Percentiles rank a stretch among this genome's conserved stretches.
phyloP scores from a whole-genome alignment of 164 flowering plant genomes.

The Litsea cubeba region DNA sequence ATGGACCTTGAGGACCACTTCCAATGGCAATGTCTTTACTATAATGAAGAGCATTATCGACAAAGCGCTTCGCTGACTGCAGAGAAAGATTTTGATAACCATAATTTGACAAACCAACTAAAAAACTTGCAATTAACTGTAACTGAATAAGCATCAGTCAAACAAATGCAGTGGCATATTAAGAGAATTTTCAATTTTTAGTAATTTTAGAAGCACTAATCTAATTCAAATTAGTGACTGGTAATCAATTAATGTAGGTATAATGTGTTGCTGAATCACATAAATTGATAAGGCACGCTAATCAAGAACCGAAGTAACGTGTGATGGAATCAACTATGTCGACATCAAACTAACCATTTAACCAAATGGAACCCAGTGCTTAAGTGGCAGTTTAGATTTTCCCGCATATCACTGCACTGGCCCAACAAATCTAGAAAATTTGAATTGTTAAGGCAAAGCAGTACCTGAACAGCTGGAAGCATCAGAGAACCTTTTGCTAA shows the following conservation, averaged over 20 bases:
- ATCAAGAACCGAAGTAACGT: neutral
- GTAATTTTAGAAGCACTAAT: neutral
- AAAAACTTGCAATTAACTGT: neutral
- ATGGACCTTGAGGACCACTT: constrained; percentile 83
- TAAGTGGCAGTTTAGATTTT: neutral
- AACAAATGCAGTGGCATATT: no score
- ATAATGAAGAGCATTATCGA: constrained; percentile 70
- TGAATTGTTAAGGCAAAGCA: neutral
- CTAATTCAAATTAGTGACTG: neutral
- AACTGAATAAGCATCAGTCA: neutral
- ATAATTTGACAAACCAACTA: neutral
- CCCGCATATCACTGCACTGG: neutral
- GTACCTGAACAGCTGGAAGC: constrained; percentile 79
- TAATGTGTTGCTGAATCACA: neutral
- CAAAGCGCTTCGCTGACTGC: constrained; percentile 76
- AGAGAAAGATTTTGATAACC: constrained; percentile 8
- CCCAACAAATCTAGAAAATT: neutral
- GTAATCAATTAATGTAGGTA: neutral
- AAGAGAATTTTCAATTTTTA: neutral
- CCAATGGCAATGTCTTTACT: constrained; percentile 84
- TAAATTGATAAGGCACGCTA: neutral
- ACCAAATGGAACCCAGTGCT: neutral
- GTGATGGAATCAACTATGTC: neutral
- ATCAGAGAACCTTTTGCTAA: constrained; percentile 84
- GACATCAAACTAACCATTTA: neutral